Evolutionary conservation across 1,284 basidiomycete genomes (phyloP), one percentile per base, ranked within the genome.

Genomic region (Sanghuangporus baumii): DNA sequence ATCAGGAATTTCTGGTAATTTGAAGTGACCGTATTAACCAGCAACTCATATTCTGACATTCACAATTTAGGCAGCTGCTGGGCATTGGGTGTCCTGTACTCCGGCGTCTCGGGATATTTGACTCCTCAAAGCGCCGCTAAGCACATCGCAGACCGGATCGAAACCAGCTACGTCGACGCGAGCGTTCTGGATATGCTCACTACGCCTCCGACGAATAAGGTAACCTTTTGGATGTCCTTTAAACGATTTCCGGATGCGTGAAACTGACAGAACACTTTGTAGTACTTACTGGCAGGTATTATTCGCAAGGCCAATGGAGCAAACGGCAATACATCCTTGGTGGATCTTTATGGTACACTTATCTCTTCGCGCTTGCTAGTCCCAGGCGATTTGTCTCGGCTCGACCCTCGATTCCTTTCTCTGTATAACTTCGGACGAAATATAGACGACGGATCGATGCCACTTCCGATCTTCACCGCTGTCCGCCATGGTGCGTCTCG

Each of bases 401-500:
- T 78, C 16, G 71, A 77, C 60, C 70, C 71, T 1, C 69, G 69
- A 6, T 67, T 74, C 51, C 70, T 78, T 31, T 78, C 77, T 6
- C 67, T 78, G 20, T 74, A 76, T 40, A 64, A 71, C 34, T 76
- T 76, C 62, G 70, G 75, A 23, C 54, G 67, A 16, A 67, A 69
- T 37, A 61, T 76, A 11, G 74, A 76, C 57, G 68, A 69, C 57
- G 76, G 74, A 1, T 61, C 67, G 3, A 63, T 73, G 7, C 77
- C 77, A 0, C 64, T 79, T 34, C 78, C 78, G 7, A 78, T 79
- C 40, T 75, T 77, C 65, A 76, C 75, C 14, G 74, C 75, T 6
- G 73, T 79, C n/a, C 71, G 71, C 23, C 70, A 72, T 48, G 70
- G 73, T 73, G 41, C 41, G 69, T 57, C 20, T n/a, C 34, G 6